phyloP scores from a whole-genome alignment of 257 asterid genomes.

The Fraxinus quadrangulata region DNA sequence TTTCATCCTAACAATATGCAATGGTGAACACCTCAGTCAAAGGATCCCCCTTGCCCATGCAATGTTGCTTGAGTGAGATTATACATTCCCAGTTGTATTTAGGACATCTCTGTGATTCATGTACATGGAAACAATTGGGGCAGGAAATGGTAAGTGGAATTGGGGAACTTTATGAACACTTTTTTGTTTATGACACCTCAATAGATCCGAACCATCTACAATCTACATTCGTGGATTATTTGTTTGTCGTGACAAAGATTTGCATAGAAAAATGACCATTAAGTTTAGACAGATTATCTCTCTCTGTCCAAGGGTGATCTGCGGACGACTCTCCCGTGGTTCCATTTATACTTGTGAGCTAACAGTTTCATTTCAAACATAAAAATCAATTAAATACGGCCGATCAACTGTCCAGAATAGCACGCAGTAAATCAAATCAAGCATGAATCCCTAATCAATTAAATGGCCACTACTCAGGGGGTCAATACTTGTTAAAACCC shows the following conservation, averaged over 20 bases:
- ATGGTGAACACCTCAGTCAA: neutral
- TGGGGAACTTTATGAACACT: no score
- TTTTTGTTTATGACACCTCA: neutral
- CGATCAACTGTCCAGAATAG: neutral
- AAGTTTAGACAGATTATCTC: neutral
- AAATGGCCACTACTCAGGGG: neutral
- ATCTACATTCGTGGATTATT: no score
- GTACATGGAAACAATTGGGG: no score
- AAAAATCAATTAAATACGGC: neutral
- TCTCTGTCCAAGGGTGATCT: no score
- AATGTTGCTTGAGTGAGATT: neutral
- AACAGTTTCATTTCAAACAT: neutral
- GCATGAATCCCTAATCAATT: neutral
- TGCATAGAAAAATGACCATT: neutral
- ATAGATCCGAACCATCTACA: no score
- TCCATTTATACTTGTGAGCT: no score
- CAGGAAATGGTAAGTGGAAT: no score
- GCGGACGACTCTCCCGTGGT: no score
- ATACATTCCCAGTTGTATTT: neutral
- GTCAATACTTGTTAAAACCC: no score
- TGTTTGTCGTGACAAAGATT: neutral
- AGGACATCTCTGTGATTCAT: neutral
- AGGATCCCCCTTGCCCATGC: neutral
- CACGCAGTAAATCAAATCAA: neutral
- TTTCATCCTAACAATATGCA: no score